phyloP scores from a whole-genome alignment of 2,329 filamentous ascomycete species.

The Diaporthe velutina region DNA sequence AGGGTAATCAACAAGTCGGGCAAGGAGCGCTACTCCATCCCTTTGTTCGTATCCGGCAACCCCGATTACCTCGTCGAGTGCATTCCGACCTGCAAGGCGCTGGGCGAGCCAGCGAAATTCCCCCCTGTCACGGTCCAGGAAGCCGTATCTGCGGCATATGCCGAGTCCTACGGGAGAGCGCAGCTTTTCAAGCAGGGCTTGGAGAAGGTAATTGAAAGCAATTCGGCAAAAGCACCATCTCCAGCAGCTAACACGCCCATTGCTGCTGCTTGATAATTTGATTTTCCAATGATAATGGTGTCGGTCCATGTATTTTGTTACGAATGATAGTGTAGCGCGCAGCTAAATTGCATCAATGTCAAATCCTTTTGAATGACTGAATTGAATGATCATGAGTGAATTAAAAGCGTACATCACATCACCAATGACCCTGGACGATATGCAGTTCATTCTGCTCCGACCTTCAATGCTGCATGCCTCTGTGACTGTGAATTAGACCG shows the following conservation, averaged over 20 bases:
- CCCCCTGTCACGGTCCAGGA: conserved; percentile 50
- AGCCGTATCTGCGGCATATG: conserved; percentile 49
- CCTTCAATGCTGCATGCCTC: not conserved
- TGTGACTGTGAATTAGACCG: not conserved
- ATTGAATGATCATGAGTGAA: not conserved
- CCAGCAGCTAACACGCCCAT: not conserved
- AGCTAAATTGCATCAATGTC: not conserved
- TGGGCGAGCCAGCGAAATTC: conserved; percentile 46
- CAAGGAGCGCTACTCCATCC: conserved; percentile 63
- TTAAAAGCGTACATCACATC: not conserved
- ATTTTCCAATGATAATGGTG: not conserved
- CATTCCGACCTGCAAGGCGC: conserved; percentile 48
- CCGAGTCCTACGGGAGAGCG: conserved; percentile 48
- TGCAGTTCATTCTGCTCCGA: not conserved
- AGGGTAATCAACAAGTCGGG: conserved; percentile 65
- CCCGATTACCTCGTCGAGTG: conserved; percentile 54
- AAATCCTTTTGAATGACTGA: no score
- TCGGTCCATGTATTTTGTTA: not conserved
- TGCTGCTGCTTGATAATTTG: conserved; percentile 1
- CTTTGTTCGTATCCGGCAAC: conserved; percentile 66
- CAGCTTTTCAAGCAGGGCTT: conserved; percentile 50
- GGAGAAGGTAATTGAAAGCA: conserved; percentile 37
- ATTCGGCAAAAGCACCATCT: not conserved
- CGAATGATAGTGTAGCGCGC: not conserved
- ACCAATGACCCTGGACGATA: not conserved